Evolutionary conservation across 768 basidiomycete species (phyloP).

Genomic region (Solioccasus polychromus): DNA sequence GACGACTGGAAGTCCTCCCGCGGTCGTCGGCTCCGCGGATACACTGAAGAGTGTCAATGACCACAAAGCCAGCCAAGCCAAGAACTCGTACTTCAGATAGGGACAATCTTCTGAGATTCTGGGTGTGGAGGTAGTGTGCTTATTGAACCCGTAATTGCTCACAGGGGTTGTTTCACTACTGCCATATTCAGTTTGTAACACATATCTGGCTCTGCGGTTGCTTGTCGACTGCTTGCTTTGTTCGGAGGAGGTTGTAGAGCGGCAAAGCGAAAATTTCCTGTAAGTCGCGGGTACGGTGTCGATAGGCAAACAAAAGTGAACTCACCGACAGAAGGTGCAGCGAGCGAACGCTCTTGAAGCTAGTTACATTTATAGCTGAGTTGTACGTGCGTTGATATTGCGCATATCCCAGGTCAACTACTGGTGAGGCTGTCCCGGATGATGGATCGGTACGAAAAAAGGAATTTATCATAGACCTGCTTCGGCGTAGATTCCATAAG

Average conservation of each 20-base stretch:
- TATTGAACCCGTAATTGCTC: background rate
- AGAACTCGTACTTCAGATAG: conserved; percentile 27
- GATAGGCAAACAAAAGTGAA: too few species aligned
- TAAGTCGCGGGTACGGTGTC: background rate
- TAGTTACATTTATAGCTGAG: background rate
- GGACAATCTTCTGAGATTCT: conserved; percentile 29
- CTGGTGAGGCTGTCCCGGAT: too few species aligned
- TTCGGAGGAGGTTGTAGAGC: conserved; percentile 12
- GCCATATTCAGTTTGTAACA: conserved; percentile 20
- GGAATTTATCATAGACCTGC: too few species aligned
- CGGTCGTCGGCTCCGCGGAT: conserved; percentile 18
- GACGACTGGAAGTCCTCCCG: too few species aligned
- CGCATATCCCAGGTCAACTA: background rate
- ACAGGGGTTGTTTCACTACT: conserved; percentile 10
- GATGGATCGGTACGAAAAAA: too few species aligned
- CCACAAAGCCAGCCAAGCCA: background rate
- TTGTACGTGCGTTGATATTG: too few species aligned
- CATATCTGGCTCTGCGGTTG: conserved; percentile 12
- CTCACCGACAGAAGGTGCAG: background rate
- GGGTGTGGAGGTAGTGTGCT: background rate
- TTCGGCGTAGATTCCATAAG: too few species aligned
- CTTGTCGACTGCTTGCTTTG: conserved; percentile 11
- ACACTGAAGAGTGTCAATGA: too few species aligned
- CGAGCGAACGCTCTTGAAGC: conserved; percentile 1
- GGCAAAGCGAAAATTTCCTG: conserved; percentile 14